These are phyloP conservation scores for Phytopythium aichiense DNA, from an alignment of 352 stramenopile species.

Conservation along the genomic window DNA sequence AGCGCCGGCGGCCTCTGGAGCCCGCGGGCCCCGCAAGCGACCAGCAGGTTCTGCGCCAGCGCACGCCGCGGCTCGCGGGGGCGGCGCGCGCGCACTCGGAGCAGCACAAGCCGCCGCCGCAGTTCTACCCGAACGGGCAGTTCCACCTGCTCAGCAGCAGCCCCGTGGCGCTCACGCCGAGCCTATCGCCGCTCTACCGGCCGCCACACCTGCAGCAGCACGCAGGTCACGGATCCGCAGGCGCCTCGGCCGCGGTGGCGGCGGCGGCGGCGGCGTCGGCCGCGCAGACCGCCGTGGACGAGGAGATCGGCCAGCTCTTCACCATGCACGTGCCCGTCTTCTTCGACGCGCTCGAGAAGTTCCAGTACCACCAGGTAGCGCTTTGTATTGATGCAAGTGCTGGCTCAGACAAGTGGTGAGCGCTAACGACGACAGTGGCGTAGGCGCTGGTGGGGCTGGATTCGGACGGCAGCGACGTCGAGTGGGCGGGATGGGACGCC, in stretches of 20 bases:
- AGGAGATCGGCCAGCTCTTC: slow-evolving; percentile 43
- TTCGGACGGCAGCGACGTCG: slow-evolving; percentile 24
- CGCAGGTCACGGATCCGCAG: background rate
- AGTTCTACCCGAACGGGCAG: slow-evolving; percentile 32
- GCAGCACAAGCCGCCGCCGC: slow-evolving; percentile 14
- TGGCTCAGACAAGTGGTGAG: background rate
- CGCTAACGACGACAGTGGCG: background rate
- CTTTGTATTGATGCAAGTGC: background rate
- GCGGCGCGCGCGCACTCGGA: background rate
- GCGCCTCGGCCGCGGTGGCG: slow-evolving; percentile 14
- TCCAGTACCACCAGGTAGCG: slow-evolving; percentile 52
- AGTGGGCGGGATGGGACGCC: slow-evolving; percentile 47
- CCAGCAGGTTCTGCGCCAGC: slow-evolving; percentile 15
- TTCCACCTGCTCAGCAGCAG: slow-evolving; percentile 29
- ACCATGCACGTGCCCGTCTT: slow-evolving; percentile 50
- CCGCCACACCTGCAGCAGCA: slow-evolving; percentile 17
- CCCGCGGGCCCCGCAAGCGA: slow-evolving; percentile 12
- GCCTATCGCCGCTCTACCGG: slow-evolving; percentile 38
- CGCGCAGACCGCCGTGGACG: slow-evolving; percentile 23
- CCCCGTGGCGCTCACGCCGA: slow-evolving; percentile 39
- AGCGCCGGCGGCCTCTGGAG: slow-evolving; percentile 3
- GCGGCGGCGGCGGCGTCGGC: slow-evolving; percentile 11
- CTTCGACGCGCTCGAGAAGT: slow-evolving; percentile 58
- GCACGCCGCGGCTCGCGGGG: background rate
- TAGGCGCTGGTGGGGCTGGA: slow-evolving; percentile 42